These are phyloP conservation scores for Yarrowia galli DNA, from an alignment of 1,139 yeast species.

Conservation along the genomic window DNA sequence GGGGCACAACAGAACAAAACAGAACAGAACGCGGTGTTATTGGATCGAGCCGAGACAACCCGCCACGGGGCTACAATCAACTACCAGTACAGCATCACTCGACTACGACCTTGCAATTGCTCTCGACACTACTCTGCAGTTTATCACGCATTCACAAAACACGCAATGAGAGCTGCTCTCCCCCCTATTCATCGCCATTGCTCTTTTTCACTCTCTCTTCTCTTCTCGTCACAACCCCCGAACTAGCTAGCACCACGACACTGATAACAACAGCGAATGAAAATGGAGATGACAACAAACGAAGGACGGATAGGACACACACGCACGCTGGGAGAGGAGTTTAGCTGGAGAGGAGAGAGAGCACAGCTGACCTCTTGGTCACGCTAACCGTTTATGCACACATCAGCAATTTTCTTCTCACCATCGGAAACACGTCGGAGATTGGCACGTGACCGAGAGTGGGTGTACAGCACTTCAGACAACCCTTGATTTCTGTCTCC, in stretches of 20 bases:
- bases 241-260: slow-evolving; percentile 12
- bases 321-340: too few relatives aligned
- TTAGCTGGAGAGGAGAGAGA: neutral
- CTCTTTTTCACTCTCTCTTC: too few relatives aligned
- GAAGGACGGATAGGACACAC: too few relatives aligned
- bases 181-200: neutral
- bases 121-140: neutral
- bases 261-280: slow-evolving; percentile 17
- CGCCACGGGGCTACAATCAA: neutral
- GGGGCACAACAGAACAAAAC: too few relatives aligned
- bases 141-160: neutral
- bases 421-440: neutral
- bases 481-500: too few relatives aligned
- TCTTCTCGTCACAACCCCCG: neutral
- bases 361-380: neutral
- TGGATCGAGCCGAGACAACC: too few relatives aligned
- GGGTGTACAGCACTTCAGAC: too few relatives aligned
- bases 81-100: neutral
- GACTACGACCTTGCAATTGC: neutral
- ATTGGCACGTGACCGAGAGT: neutral
- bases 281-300: neutral
- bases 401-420: neutral
- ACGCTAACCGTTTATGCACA: neutral
- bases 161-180: too few relatives aligned
- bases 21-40: too few relatives aligned